Evolutionary conservation across 805 yeast species (phyloP).

Genomic region (Schizosaccharomyces octosporus): DNA sequence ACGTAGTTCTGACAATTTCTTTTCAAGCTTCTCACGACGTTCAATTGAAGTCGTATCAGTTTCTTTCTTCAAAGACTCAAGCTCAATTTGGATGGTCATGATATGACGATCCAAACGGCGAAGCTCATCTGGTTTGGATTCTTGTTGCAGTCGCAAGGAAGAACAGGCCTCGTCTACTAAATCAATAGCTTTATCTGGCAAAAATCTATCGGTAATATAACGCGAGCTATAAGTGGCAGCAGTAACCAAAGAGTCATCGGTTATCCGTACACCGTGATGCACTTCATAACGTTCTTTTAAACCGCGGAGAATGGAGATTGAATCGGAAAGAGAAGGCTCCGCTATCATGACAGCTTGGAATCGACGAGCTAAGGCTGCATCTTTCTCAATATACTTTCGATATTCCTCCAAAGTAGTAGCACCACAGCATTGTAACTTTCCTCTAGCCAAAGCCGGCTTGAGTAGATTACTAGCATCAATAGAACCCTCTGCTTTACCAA

Average conservation of each 20-base stretch:
- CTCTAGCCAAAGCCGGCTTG: slow-evolving; percentile 85
- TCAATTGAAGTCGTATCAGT: slow-evolving; percentile 66
- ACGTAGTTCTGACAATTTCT: slow-evolving; percentile 35
- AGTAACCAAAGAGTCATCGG: slow-evolving; percentile 78
- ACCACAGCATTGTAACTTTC: slow-evolving; percentile 76
- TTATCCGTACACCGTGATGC: slow-evolving; percentile 87
- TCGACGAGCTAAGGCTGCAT: slow-evolving; percentile 82
- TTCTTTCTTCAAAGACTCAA: slow-evolving; percentile 82
- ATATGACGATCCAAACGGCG: slow-evolving; percentile 68
- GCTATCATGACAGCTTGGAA: slow-evolving; percentile 68
- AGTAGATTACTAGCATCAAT: slow-evolving; percentile 85
- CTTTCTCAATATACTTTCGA: slow-evolving; percentile 80
- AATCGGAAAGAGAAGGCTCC: slow-evolving; percentile 78
- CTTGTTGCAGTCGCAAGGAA: slow-evolving; percentile 79
- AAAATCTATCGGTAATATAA: slow-evolving; percentile 68
- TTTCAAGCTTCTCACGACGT: slow-evolving; percentile 48
- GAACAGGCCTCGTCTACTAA: slow-evolving; percentile 94
- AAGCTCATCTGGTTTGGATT: slow-evolving; percentile 85
- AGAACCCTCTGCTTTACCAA: slow-evolving; percentile 83
- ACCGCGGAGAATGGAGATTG: slow-evolving; percentile 79
- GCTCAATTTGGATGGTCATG: slow-evolving; percentile 84
- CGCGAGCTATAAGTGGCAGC: slow-evolving; percentile 79
- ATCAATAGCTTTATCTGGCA: slow-evolving; percentile 94
- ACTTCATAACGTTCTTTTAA: slow-evolving; percentile 85
- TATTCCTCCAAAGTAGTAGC: slow-evolving; percentile 92